Evolutionary conservation across 208 protist species (phyloP).

Genomic region (Vickermania ingenoplastis): DNA sequence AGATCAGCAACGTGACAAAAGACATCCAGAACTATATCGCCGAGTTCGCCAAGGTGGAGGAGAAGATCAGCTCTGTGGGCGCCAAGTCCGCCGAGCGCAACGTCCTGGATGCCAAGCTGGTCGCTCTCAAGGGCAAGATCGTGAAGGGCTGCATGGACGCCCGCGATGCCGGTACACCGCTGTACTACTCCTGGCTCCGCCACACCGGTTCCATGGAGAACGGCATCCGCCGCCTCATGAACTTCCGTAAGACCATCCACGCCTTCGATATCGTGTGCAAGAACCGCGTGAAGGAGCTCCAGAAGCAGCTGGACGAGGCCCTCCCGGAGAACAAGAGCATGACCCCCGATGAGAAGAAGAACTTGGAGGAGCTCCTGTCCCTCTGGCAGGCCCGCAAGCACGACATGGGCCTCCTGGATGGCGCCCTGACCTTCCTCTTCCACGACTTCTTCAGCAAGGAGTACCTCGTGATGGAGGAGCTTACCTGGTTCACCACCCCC

Average conservation of each 20-base stretch:
- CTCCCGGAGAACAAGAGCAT: background rate
- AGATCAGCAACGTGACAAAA: conserved; percentile 18
- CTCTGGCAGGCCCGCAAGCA: conserved; percentile 39
- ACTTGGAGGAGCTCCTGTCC: background rate
- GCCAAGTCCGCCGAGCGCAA: conserved; percentile 2
- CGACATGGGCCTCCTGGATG: conserved; percentile 47
- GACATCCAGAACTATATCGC: conserved; percentile 18
- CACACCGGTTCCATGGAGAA: conserved; percentile 52
- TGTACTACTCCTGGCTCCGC: conserved; percentile 69
- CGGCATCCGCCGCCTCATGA: conserved; percentile 63
- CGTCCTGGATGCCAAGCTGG: conserved; percentile 14
- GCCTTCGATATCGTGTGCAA: conserved; percentile 40
- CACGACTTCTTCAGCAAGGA: conserved; percentile 70
- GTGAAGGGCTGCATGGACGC: conserved; percentile 43
- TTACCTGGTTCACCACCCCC: conserved; percentile 68
- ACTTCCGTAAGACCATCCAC: conserved; percentile 49
- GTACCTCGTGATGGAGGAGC: conserved; percentile 79
- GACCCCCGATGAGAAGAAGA: background rate
- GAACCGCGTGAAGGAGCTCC: conserved; percentile 10
- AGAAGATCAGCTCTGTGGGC: background rate
- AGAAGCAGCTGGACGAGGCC: background rate
- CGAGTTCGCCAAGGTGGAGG: conserved; percentile 11
- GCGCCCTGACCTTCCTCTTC: conserved; percentile 45
- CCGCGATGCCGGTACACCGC: conserved; percentile 37
- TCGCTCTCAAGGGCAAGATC: conserved; percentile 27